Evolutionary conservation across 1,139 yeast species (phyloP).

Genomic region (Pichia terricola): DNA sequence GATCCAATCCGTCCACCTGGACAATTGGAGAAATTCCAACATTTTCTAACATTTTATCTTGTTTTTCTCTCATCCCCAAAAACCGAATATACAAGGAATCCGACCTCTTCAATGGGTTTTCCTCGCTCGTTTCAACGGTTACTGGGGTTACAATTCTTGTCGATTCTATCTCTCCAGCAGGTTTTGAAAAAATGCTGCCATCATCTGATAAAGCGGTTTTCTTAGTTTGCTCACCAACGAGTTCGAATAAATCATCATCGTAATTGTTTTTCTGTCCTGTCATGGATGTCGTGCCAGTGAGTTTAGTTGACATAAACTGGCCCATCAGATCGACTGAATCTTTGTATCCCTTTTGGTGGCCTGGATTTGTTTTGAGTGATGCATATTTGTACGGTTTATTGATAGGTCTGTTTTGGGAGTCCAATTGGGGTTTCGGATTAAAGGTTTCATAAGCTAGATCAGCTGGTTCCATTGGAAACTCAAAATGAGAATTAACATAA

Average conservation of each 20-base stretch:
- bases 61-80: conserved; percentile 10
- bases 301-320: neutral
- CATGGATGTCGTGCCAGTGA: neutral
- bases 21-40: conserved; percentile 11
- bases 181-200: neutral
- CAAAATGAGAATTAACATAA: conserved; percentile 19
- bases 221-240: neutral
- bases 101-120: conserved; percentile 1
- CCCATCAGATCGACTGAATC: conserved; percentile 12
- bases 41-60: conserved; percentile 10
- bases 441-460: neutral
- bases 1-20: conserved; percentile 5
- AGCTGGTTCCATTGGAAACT: conserved; percentile 15
- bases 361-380: conserved; percentile 2
- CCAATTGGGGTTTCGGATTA: too few relatives aligned
- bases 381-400: conserved; percentile 1
- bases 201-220: neutral
- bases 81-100: conserved; percentile 14
- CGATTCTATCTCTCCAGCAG: neutral
- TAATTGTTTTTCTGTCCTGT: neutral
- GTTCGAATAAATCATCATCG: conserved; percentile 11
- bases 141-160: neutral
- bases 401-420: too few relatives aligned
- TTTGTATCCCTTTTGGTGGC: conserved; percentile 5
- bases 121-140: neutral